Evolutionary conservation across 306 rosid species (phyloP), one percentile per base, ranked within the genome.

Genomic region (Glycyrrhiza uralensis): DNA sequence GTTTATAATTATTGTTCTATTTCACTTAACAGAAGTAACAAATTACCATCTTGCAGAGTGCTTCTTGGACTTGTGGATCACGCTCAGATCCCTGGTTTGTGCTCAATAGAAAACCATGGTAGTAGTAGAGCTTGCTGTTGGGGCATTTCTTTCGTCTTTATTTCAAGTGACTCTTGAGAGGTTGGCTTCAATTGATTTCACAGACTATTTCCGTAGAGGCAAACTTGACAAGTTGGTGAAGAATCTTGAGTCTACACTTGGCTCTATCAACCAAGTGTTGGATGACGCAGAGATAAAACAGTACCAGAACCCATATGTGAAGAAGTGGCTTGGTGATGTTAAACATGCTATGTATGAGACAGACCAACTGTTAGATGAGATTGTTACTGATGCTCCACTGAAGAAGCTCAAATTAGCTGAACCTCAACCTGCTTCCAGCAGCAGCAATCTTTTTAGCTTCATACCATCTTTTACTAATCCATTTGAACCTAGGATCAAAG

Each of bases 281-380:
- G 70, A 72, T 1, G 86, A 85, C 63, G 82, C 86, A 7, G 82
- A 85, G 62, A 52, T 52, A 39, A 79, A 39, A 38, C 86, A 85
- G 14, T 41, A 76, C 4, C 10, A 6, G 3, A 51, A 1, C 29
- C 52, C 49, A 0, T 23, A 17, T 1, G 80, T 85, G 7, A 81
- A 64, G 72, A 57, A 6, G 0, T 78, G 73, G 84, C 65, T 77
- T 22, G 63, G 62, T 52, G 56, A 60, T 71, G 76, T 80, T 3
- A 80, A 80, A 74, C 45, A 74, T 26, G 57, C 15, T 4, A 20
- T 71, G 0, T 63, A 29, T 7, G 22, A 18, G 0, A 65, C 80
- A 0, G 81, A 78, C 4, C 57, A 68, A 10, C 20, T 80, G 6
- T 28, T 84, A 13, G 79, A 85, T 17, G 81, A 80, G 60, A 71